A percentile compares a stretch with the other conserved stretches of the same genome.
Conservation (phyloP, 2,329 filamentous ascomycete genomes). For the Beauveria medogensis region DNA sequence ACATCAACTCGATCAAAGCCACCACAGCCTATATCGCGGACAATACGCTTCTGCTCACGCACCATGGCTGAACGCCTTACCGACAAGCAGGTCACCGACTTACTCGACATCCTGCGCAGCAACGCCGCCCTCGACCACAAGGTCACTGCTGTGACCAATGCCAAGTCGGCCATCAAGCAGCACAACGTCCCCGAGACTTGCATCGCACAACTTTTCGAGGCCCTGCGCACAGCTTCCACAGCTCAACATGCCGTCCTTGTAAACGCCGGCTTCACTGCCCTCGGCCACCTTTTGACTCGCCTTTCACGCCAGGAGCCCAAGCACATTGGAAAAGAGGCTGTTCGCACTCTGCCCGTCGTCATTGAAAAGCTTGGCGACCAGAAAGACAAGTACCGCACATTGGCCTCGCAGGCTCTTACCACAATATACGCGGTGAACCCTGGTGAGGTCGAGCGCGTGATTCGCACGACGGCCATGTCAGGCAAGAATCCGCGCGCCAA, state of each 20-base stretch:
- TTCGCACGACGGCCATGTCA: constrained; percentile 69
- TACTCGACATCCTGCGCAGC: constrained; percentile 45
- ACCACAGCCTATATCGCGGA: background rate
- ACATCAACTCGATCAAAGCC: background rate
- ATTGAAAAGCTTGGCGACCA: constrained; percentile 80
- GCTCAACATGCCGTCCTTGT: constrained; percentile 72
- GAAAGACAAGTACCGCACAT: constrained; percentile 73
- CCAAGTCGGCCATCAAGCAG: constrained; percentile 89
- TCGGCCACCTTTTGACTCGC: constrained; percentile 81
- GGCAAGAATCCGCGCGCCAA: constrained; percentile 80
- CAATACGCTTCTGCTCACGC: background rate
- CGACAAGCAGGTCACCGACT: constrained; percentile 49
- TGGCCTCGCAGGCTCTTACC: constrained; percentile 66
- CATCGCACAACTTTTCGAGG: constrained; percentile 72
- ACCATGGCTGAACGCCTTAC: constrained; percentile 50
- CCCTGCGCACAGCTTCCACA: constrained; percentile 63
- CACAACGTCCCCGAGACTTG: constrained; percentile 73
- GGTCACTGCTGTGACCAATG: constrained; percentile 59
- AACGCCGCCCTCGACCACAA: constrained; percentile 64
- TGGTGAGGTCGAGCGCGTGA: constrained; percentile 67
- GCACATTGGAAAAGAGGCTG: constrained; percentile 60
- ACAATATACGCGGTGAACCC: constrained; percentile 67
- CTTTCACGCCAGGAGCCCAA: constrained; percentile 78
- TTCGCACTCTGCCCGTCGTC: constrained; percentile 64
- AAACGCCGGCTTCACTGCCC: constrained; percentile 76